These are phyloP conservation scores for Herpetomonas muscarum DNA, from an alignment of 208 protist species.

Conservation along the genomic window DNA sequence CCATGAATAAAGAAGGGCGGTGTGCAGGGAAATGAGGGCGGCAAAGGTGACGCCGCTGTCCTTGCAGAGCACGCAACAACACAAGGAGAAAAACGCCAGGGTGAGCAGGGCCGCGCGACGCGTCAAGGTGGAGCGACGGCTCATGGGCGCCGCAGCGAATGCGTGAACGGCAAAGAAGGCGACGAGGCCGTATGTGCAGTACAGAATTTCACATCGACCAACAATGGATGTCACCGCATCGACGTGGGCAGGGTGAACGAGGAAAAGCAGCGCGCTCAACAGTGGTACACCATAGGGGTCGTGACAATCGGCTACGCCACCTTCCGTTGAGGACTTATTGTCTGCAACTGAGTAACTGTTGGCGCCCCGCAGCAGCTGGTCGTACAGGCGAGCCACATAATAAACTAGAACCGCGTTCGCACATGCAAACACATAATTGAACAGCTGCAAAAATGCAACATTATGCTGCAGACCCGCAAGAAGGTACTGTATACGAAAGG, in stretches of 20 bases:
- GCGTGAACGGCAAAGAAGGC: slow-evolving; percentile 35
- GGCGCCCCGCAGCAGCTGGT: slow-evolving; percentile 5
- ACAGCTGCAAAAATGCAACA: slow-evolving; percentile 24
- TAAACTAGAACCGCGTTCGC: slow-evolving; percentile 47
- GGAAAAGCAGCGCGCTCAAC: slow-evolving; percentile 51
- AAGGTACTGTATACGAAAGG: slow-evolving; percentile 60
- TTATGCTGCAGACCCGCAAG: slow-evolving; percentile 49
- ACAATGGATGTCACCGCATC: slow-evolving; percentile 85
- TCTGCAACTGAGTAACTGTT: background rate
- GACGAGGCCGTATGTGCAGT: slow-evolving; percentile 53
- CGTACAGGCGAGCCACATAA: slow-evolving; percentile 36
- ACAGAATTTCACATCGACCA: slow-evolving; percentile 72
- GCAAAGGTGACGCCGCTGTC: slow-evolving; percentile 76
- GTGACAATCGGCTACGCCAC: too few species aligned
- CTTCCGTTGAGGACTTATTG: background rate
- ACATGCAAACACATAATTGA: slow-evolving; percentile 40
- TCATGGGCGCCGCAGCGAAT: slow-evolving; percentile 1
- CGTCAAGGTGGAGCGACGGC: background rate
- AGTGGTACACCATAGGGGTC: slow-evolving; percentile 22
- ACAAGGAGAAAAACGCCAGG: slow-evolving; percentile 26
- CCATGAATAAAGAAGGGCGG: slow-evolving; percentile 28
- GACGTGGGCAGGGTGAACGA: slow-evolving; percentile 83
- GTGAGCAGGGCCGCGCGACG: slow-evolving; percentile 6
- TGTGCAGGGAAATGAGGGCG: slow-evolving; percentile 54
- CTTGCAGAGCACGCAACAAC: slow-evolving; percentile 50